Conservation (phyloP, 495 filamentous ascomycete genomes). For the Neurospora sp. region DNA sequence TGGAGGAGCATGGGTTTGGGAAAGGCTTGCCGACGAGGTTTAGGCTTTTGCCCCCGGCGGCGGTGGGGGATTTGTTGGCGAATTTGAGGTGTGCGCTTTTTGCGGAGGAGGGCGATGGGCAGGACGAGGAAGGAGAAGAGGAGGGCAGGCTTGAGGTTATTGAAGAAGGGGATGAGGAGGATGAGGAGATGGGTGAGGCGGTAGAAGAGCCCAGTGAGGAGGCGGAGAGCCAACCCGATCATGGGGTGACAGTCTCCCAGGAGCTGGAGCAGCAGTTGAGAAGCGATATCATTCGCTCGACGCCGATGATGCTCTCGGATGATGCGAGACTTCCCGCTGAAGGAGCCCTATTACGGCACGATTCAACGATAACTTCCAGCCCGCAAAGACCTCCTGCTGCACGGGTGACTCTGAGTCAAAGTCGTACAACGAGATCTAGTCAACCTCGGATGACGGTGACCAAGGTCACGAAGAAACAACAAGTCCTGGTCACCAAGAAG, state of each 20-base stretch:
- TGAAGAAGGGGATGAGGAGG: background rate
- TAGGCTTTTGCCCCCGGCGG: slow-evolving; percentile 33
- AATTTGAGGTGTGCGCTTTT: slow-evolving; percentile 36
- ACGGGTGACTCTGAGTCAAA: background rate
- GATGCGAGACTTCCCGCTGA: background rate
- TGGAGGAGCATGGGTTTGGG: slow-evolving; percentile 35
- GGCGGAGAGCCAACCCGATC: background rate
- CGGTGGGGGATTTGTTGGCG: slow-evolving; percentile 35
- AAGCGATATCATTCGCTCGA: slow-evolving; percentile 34
- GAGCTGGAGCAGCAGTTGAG: slow-evolving; percentile 37
- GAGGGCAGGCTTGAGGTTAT: background rate
- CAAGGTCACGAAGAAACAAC: background rate
- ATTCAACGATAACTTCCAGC: background rate
- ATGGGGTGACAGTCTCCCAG: slow-evolving; percentile 28
- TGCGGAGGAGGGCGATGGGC: slow-evolving; percentile 14
- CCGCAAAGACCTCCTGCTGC: background rate
- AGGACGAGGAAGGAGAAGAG: slow-evolving; percentile 4
- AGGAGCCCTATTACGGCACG: background rate
- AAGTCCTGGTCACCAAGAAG: background rate
- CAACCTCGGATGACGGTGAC: background rate
- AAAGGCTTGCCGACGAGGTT: slow-evolving; percentile 28
- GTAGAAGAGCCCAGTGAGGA: background rate
- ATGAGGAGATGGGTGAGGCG: slow-evolving; percentile 2
- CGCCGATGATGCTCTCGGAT: slow-evolving; percentile 16
- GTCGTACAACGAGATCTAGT: background rate